Base-by-base conservation (phyloP, 1,139 yeast genomes). In the Lipomyces yarrowii region DNA sequence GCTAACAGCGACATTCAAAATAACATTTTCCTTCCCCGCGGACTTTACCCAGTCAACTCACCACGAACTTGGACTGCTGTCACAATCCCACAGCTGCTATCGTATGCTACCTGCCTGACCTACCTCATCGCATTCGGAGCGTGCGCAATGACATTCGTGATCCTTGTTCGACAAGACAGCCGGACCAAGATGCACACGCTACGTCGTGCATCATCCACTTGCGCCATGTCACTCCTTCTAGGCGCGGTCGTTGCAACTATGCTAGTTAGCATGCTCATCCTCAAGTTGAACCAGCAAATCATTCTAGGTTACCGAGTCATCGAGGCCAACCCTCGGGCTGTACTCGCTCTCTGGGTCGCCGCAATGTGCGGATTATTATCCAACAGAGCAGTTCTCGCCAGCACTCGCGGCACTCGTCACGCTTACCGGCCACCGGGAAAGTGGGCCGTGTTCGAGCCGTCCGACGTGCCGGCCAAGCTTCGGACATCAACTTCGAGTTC, bases 21-120 rank as follows among this genome's bases (percentile, higher is more conserved):
- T 11, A 64, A 65, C 37, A 65, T 65, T 15, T 60, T 55, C 18
- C 56, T 65, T 2, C 69, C 67, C 5, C n/a, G 58, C 18, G 37
- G 30, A 5, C 26, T 65, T 18, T 65, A 65, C 57, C 56, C 61
- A 1, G 46, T 46, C 13, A n/a, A 63, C 5, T 32, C 61, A 2
- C 64, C 60, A 4, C 37, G 53, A 32, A 42, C 26, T 48, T 32
- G 37, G 32, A 35, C 46, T 6, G 48, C 56, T 10, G 15, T 64
- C 56, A 46, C 64, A 10, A 8, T 60, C 35, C 63, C 65, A 6
- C 63, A 65, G n/a, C 11, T 62, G 26, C 37, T 62, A 13, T 37
- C 64, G 7, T 59, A 54, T 21, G 18, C 55, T 7, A 46, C 65
- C 3, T 57, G 60, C 13, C 39, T 56, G 21, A 32, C 55, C 13